Base-by-base conservation (phyloP, 2,329 filamentous ascomycete genomes). In the Magnaporthales sp. region DNA sequence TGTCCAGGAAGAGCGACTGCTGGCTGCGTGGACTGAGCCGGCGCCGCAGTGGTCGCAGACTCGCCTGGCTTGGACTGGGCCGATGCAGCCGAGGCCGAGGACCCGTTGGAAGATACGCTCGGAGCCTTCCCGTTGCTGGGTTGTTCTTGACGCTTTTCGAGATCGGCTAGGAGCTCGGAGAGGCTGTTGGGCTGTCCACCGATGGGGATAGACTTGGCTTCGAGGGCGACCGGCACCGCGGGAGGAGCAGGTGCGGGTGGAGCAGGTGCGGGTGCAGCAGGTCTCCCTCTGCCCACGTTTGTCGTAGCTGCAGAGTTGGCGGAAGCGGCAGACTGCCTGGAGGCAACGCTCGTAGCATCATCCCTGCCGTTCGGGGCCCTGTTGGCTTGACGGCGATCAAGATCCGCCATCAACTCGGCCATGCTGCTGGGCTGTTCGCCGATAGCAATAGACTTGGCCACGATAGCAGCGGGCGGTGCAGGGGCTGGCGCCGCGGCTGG, bases 391-490 rank as follows among this genome's bases (percentile, higher is more conserved):
- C 38, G 38, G 38, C 38, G 38, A 46, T 62, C 61, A 19, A 62
- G 61, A 22, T 62, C 61, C 19, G 29, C 29, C 19, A 62, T n/a
- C 19, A 62, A 19, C 11, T 62, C 61, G 15, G 29, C 29, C 9
- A 62, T 32, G 29, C 61, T 62, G 27, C 61, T 27, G n/a, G 61
- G 61, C 61, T 62, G 61, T 19, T 27, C n/a, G 13, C 61, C 61
- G 8, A 46, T 46, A n/a, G 38, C 38, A 5, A 46, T 46, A 19
- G 38, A 46, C 15, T 46, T 46, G 15, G 38, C 38, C 19, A n/a
- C 38, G 38, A 46, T 46, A 5, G 15, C 38, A 19, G 38, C 38
- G 15, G 38, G 38, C 38, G 38, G 2, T 46, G 38, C 15, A 46
- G 32, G 32, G 32, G 10, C 32, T 15, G 38, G 15, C 1, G 38